Percentiles rank a stretch among this genome's conserved stretches.
These are phyloP conservation scores for Pelargonium fulgidum DNA, from an alignment of 441 rosid species.

Conservation along the genomic window DNA sequence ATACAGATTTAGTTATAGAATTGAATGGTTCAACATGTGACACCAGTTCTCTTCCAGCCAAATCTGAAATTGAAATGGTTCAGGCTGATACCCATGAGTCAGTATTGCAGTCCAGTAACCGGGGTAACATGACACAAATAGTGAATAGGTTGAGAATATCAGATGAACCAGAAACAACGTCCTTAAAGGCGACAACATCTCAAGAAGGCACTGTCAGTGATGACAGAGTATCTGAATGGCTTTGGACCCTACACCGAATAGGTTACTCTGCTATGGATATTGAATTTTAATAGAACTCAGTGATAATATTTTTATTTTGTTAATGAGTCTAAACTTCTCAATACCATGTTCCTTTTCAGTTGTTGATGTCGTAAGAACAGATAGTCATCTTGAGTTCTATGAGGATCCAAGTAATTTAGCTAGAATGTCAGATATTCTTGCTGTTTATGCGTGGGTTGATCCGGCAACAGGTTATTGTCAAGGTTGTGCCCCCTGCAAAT, in stretches of 20 bases:
- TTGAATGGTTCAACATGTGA: conserved; percentile 39
- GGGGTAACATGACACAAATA: conserved; percentile 34
- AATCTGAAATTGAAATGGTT: conserved; percentile 59
- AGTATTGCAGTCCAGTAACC: conserved; percentile 31
- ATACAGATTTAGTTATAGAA: conserved; percentile 68
- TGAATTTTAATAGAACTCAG: conserved; percentile 11
- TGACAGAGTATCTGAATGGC: conserved; percentile 83
- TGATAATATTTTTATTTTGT: no score
- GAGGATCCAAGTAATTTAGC: conserved; percentile 79
- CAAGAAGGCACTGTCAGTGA: conserved; percentile 38
- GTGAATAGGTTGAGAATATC: conserved; percentile 54
- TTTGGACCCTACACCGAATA: conserved; percentile 86
- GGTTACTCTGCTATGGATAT: conserved; percentile 36
- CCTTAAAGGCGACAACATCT: conserved; percentile 38
- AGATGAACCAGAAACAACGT: conserved; percentile 50
- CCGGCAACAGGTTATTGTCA: conserved; percentile 97
- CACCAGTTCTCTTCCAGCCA: conserved; percentile 20
- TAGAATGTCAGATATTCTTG: conserved; percentile 95
- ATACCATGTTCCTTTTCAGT: conserved; percentile 38
- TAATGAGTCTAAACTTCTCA: conserved; percentile 15
- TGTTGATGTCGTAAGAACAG: conserved; percentile 97
- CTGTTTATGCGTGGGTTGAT: conserved; percentile 98
- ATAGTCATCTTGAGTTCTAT: conserved; percentile 87
- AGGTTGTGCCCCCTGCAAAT: conserved; percentile 42
- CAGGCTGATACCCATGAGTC: conserved; percentile 33